Conservation (phyloP, 768 basidiomycete species). For the Coprinellus micaceus region DNA sequence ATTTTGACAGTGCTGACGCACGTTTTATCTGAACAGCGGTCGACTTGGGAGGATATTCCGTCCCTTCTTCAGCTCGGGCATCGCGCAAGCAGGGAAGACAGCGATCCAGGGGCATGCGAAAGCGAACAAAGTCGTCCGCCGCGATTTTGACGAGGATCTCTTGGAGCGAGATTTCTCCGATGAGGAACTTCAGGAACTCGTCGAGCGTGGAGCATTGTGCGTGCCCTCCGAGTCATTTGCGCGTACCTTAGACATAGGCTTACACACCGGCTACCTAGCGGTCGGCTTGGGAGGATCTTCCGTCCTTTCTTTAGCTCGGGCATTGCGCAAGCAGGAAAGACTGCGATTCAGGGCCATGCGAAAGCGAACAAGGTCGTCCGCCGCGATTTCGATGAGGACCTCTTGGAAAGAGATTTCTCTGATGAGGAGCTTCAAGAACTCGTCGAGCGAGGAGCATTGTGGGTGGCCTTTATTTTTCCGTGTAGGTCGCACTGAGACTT, state of each 20-base stretch:
- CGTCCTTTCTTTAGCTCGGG: neutral
- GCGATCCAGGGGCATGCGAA: neutral
- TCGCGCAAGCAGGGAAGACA: neutral
- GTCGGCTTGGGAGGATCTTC: neutral
- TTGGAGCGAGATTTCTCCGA: neutral
- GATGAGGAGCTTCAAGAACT: neutral
- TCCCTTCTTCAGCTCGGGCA: neutral
- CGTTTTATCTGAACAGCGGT: neutral
- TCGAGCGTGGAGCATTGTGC: neutral
- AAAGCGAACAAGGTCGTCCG: neutral
- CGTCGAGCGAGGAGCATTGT: neutral
- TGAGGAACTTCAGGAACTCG: neutral
- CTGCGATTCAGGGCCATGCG: neutral
- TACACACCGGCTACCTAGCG: neutral
- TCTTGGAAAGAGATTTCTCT: neutral
- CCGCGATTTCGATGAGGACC: neutral
- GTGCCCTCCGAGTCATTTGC: neutral
- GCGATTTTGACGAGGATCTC: neutral
- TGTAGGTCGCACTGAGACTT: neutral
- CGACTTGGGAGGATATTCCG: neutral
- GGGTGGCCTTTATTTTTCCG: neutral
- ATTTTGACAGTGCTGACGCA: neutral
- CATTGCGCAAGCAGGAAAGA: neutral
- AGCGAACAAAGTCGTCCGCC: neutral
- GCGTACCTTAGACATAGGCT: neutral